Base-by-base conservation (phyloP, 495 filamentous ascomycete species). In the Aspergillus cristatus region DNA sequence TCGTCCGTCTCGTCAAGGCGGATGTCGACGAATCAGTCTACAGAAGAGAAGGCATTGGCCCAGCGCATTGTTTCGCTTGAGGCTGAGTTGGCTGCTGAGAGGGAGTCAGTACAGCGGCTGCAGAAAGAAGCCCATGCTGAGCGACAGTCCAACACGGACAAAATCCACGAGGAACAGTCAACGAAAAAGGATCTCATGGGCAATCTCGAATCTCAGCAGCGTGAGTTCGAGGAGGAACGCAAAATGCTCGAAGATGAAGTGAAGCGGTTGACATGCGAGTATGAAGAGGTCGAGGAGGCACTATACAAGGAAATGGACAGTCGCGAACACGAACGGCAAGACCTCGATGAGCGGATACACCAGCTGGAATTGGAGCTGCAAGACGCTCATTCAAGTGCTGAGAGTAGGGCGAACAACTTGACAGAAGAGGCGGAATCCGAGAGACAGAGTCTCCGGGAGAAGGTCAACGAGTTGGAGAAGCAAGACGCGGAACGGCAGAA, bases 171-270 rank as follows among this genome's bases (percentile, higher is more conserved):
- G 53, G 84, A 72, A 10, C 81, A 86, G 43, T 89, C 84, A 2
- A 99, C 84, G 0, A 99, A 99, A 58, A 78, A 84, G 51, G 91
- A 99, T 50, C 74, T 99, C 1, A 76, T 99, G 54, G 82, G 84
- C 28, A 99, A 99, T 50, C 80, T 99, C 55, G 87, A 96, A 49
- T 84, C 89, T 22, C 75, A 86, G 22, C 85, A 94, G 53, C 77
- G 78, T 18, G 90, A 97, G 51, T 95, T 95, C 50, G 70, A 82
- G 30, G 78, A 78, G 37, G 88, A 97, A 56, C 77, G 90, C 16
- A 82, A 78, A 48, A 79, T 74, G 7, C 67, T 96, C 13, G 83
- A 94, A 47, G 63, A 72, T 13, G 87, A 97, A 57, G 74, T 89
- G 35, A 78, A 76, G 37, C 75, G 76, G 18, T 69, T 37, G 85